Evolutionary conservation across 2,329 filamentous ascomycete genomes (phyloP).

Genomic region (Fusarium xylarioides): DNA sequence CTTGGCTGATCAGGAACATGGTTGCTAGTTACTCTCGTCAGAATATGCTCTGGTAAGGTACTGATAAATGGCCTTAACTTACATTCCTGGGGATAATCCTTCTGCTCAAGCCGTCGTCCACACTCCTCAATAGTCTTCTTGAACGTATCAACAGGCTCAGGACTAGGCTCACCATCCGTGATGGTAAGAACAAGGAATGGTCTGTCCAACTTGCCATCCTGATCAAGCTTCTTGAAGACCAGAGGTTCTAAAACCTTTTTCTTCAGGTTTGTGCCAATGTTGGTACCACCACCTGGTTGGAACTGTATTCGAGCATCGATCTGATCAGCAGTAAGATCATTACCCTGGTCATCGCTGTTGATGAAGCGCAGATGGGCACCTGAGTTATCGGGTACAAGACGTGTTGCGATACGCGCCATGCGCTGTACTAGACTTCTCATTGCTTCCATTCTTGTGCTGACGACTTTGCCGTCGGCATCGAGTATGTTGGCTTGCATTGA

Average conservation of each 20-base stretch:
- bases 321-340: not conserved
- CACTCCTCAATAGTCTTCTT: not conserved
- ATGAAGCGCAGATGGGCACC: not conserved
- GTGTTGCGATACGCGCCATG: not conserved
- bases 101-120: not conserved
- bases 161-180: not conserved
- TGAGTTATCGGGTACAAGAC: not conserved
- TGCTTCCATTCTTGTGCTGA: not conserved
- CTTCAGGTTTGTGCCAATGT: not conserved
- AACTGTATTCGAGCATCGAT: not conserved
- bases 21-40: not conserved
- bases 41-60: no score
- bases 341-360: not conserved
- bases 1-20: not conserved
- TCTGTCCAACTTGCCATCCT: not conserved
- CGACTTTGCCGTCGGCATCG: not conserved
- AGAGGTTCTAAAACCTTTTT: not conserved
- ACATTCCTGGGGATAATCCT: not conserved
- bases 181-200: not conserved
- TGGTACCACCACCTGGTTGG: not conserved
- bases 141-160: not conserved
- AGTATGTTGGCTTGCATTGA: not conserved
- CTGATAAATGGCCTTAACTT: rapidly evolving
- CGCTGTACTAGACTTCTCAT: not conserved
- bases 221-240: not conserved